Base-by-base conservation (phyloP, 257 asterid species). In the Salvia hispanica region DNA sequence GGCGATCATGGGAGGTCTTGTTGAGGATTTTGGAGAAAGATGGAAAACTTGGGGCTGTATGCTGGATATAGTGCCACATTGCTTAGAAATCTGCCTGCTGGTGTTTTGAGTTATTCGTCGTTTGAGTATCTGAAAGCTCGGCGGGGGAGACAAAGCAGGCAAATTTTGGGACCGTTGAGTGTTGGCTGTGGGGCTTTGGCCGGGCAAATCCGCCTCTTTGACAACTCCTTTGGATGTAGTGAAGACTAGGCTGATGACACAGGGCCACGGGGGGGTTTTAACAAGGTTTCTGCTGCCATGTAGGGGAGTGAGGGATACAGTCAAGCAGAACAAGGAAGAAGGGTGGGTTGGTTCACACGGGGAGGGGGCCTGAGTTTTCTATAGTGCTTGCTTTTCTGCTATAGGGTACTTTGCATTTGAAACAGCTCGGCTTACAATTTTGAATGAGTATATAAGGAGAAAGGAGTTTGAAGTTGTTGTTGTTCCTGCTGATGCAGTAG, bases 151-250 rank as follows among this genome's bases (percentile, higher is more conserved):
- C 84, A 10, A 66, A 69, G 55, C 74, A 79, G 73, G 76, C 60
- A 13, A 74, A 81, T n/a, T 37, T 61, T 90, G 77, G 97, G 88
- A 89, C 97, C 97, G 1, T 81, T 90, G 78, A 93, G 99, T 73
- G 96, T 93, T 34, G 72, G 81, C 73, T 90, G 99, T 62, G 97
- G 99, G 64, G 99, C 99, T 0, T 72, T 93, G 78, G 99, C 99
- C 2, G 99, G 69, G 96, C 96, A 0, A 93, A 66, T 93, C 99
- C 0, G 95, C 99, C 44, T 86, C 97, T 34, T 59, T 90, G 80
- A 93, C 99, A 25, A 93, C 99, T 21, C 97, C 99, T 1, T 77
- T 93, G 80, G 99, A 93, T 80, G 99, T 93, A 72, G 95, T 93
- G 62, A 93, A 93, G 79, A 93, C 99, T 12, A 84, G 97, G 80